These are phyloP conservation scores for Thielaviopsis musarum DNA, from an alignment of 2,329 filamentous ascomycete species.

Conservation along the genomic window DNA sequence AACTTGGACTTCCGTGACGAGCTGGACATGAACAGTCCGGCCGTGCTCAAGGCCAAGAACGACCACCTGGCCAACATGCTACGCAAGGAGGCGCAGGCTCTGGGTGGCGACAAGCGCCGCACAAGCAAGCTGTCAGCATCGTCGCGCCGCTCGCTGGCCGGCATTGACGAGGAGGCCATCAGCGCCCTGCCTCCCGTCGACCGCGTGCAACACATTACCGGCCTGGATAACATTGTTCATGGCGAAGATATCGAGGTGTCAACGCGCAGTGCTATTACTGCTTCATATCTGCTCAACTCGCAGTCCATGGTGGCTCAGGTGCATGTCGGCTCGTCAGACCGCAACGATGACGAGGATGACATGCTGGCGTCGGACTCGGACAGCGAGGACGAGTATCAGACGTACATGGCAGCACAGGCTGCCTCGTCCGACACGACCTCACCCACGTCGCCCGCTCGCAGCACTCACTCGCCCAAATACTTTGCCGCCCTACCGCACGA, in stretches of 20 bases:
- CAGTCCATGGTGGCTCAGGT: background rate
- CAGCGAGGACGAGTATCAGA: background rate
- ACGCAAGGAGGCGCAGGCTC: background rate
- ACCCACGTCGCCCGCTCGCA: no score
- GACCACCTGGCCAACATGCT: background rate
- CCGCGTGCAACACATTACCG: background rate
- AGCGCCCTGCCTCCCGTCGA: background rate
- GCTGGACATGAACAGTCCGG: background rate
- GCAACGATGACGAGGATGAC: background rate
- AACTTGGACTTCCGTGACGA: background rate
- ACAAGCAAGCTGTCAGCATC: background rate
- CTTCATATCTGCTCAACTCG: background rate
- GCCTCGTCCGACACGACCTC: no score
- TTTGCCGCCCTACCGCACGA: no score
- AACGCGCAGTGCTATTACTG: background rate
- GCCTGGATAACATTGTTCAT: background rate
- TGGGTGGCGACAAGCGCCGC: background rate
- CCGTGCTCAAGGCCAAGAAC: background rate
- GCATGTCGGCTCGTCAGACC: background rate
- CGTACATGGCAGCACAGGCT: background rate
- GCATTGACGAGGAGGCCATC: background rate
- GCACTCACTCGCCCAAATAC: no score
- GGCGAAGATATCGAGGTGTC: background rate
- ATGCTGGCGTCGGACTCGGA: background rate
- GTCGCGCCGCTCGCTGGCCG: background rate